Base-by-base conservation (phyloP, 2,329 filamentous ascomycete species). In the Nothopassalora personata region DNA sequence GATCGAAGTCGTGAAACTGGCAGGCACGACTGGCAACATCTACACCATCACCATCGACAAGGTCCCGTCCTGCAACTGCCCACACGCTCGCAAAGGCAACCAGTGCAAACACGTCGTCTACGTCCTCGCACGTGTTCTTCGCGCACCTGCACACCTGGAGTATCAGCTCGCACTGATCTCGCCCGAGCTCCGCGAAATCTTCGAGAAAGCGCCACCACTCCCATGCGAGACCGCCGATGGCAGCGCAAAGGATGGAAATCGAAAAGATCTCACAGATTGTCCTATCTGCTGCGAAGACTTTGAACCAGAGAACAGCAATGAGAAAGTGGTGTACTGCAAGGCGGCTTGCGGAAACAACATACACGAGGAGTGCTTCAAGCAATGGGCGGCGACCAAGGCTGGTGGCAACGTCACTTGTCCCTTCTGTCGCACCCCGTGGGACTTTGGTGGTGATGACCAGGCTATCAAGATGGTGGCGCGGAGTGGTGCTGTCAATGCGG, bases 41-140 rank as follows among this genome's bases (percentile, higher is more conserved):
- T 87, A 88, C 71, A 80, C 75, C 0, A 79, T 85, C 36, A 76
- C 69, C 9, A 81, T 88, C 56, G 70, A 73, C 60, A 79, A 79
- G 54, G 65, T 76, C 5, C 83, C 84, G 0, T 73, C 65, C 1
- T 72, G 70, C 56, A 63, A 66, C 15, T 72, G 70, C 39, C 69
- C 69, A 2, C 61, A 71, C 46, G 69, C 69, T 1, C 53, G 34
- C 13, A 69, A 68, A 43, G 63, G 67, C 36, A 81, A 83, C 8
- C 82, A 85, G 67, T 88, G 85, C 78, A 87, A 87, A 67, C 86
- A 89, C 64, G 75, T 86, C 18, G 64, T 87, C 31, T 88, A 85
- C 66, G 82, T 84, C 31, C 76, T 87, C 55, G 71, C 81, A 48
- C 81, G 82, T 28, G 80, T 84, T 1, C 76, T 87, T 34, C 84